Evolutionary conservation across 108 stramenopile species (phyloP).

Genomic region (Fragilaria radians): DNA sequence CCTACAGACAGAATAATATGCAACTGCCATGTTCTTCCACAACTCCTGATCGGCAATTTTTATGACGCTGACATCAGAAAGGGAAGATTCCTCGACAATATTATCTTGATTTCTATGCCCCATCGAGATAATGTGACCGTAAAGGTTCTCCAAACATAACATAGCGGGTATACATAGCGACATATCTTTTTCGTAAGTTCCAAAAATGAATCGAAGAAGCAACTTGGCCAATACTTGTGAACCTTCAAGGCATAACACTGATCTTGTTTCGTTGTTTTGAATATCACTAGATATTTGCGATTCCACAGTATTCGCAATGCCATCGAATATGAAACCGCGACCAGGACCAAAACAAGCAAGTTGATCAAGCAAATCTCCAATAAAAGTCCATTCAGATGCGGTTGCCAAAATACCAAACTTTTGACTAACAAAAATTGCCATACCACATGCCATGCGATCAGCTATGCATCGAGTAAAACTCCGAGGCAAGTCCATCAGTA

Average conservation of each 20-base stretch:
- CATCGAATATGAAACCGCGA: constrained; percentile 71
- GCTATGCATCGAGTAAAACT: constrained; percentile 45
- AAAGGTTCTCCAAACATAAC: constrained; percentile 66
- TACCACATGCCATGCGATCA: constrained; percentile 71
- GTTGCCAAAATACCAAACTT: constrained; percentile 51
- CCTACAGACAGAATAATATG: constrained; percentile 57
- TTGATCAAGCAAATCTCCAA: constrained; percentile 51
- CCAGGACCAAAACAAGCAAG: constrained; percentile 46
- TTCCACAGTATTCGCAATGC: constrained; percentile 71
- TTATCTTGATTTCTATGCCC: constrained; percentile 11
- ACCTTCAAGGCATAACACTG: constrained; percentile 38
- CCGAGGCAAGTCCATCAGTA: constrained; percentile 35
- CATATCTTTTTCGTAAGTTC: constrained; percentile 52
- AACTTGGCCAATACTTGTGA: constrained; percentile 41
- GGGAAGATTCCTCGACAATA: constrained; percentile 15
- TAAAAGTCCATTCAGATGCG: constrained; percentile 62
- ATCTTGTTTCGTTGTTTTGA: constrained; percentile 18
- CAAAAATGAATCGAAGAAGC: constrained; percentile 53
- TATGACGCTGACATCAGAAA: constrained; percentile 4
- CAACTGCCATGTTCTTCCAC: constrained; percentile 45
- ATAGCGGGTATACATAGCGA: constrained; percentile 55
- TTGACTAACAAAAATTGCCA: constrained; percentile 65
- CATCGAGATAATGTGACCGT: constrained; percentile 39
- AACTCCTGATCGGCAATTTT: constrained; percentile 51
- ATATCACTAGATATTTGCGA: constrained; percentile 37